Base-by-base conservation (phyloP, 2,329 filamentous ascomycete species). In the Paraphoma chrysanthemicola region DNA sequence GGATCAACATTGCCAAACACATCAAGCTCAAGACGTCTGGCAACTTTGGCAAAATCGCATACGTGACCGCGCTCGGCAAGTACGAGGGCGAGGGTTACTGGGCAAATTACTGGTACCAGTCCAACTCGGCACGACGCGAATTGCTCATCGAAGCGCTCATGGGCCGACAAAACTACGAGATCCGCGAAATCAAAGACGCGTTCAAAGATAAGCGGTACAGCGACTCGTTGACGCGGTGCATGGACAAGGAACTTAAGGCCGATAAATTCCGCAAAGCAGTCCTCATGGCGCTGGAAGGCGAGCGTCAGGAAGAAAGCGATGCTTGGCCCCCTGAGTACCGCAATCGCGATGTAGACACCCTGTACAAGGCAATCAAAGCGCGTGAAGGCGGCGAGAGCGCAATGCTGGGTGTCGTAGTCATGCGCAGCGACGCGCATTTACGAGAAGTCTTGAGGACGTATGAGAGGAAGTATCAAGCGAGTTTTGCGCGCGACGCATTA, bases 41-140 rank as follows among this genome's bases (percentile, higher is more conserved):
- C 4, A 88, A 87, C 66, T 88, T 98, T 64, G 94, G 93, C 79
- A 98, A 98, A 78, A 90, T 91, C 6, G 93, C 90, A 70, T 97
- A 98, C 75, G 88, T 93, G 3, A 93, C 92, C 2, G 93, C 94
- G 0, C 85, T 98, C 0, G 95, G 95, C 9, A 85, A 86, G 50
- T 98, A 93, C 89, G 95, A 97, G 79, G 90, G 88, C 66, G 95
- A 99, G 76, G 92, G 92, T 0, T 97, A 97, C 82, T 99, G 95
- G 93, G 93, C 94, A 57, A 98, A 97, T 76, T 97, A 92, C 77
- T 98, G 93, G 89, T 98, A 97, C 79, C 94, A 97, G 73, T 89
- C 89, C 38, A 90, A 94, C 76, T 91, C 89, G 68, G 91, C 89
- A 7, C 86, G 92, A 2, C 87, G 93, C 6, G 94, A 98, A 77